Evolutionary conservation across 352 stramenopile species (phyloP).

Genomic region (Phytophthora constricta): DNA sequence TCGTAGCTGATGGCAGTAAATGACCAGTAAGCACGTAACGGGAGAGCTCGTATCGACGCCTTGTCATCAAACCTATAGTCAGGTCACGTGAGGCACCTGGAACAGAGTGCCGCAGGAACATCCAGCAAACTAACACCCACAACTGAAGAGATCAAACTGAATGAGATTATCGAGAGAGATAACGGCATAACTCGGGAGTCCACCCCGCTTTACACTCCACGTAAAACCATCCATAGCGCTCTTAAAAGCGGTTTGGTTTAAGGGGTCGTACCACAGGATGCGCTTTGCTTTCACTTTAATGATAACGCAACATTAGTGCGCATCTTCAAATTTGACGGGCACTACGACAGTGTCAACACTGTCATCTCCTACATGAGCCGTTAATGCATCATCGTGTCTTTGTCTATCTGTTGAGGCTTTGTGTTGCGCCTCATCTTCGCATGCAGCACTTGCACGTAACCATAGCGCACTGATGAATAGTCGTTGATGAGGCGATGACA

Average conservation of each 20-base stretch:
- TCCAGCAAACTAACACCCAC: conserved; percentile 22
- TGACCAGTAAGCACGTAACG: neutral
- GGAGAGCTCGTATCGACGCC: neutral
- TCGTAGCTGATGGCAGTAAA: neutral
- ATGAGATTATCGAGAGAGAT: conserved; percentile 13
- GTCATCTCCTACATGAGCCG: neutral
- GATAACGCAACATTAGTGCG: conserved; percentile 20
- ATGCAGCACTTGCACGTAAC: too few relatives aligned
- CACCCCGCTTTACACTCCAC: neutral
- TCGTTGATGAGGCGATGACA: neutral
- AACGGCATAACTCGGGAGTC: neutral
- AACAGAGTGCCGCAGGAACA: conserved; percentile 7
- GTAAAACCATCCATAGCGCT: neutral
- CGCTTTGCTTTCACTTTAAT: neutral
- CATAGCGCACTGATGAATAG: neutral
- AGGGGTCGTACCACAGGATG: conserved; percentile 13
- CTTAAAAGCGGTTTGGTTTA: conserved; percentile 5
- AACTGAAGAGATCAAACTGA: conserved; percentile 27
- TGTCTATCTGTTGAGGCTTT: too few relatives aligned
- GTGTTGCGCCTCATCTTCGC: too few relatives aligned
- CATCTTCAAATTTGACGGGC: conserved; percentile 12
- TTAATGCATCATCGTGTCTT: too few relatives aligned
- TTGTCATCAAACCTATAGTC: neutral
- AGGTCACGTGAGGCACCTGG: neutral
- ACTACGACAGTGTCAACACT: conserved; percentile 5